Evolutionary conservation across 495 filamentous ascomycete genomes (phyloP).

Genomic region (Annulohypoxylon stygium): DNA sequence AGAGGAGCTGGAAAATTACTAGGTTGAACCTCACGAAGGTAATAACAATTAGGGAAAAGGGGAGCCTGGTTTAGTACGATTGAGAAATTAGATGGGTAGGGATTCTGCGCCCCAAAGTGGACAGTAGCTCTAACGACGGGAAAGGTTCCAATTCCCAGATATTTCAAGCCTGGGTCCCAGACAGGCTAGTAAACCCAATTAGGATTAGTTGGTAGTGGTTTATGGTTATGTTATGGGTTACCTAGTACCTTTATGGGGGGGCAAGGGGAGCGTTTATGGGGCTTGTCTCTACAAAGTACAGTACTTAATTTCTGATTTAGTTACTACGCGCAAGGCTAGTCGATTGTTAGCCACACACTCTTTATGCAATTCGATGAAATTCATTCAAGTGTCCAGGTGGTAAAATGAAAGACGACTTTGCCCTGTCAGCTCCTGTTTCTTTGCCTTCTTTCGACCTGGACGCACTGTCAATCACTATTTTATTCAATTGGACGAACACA

Average conservation of each 20-base stretch:
- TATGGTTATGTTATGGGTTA: constrained; percentile 21
- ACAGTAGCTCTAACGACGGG: constrained; percentile 49
- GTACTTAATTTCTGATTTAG: constrained; percentile 19
- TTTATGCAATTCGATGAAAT: constrained; percentile 41
- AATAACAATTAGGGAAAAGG: constrained; percentile 54
- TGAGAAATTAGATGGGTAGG: constrained; percentile 54
- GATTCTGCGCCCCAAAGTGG: constrained; percentile 51
- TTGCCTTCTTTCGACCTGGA: constrained; percentile 20
- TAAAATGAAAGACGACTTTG: constrained; percentile 8
- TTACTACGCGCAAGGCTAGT: constrained; percentile 33
- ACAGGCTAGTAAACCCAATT: constrained; percentile 21
- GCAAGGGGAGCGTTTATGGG: constrained; percentile 20
- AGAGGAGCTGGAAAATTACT: constrained; percentile 52
- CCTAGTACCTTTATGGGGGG: constrained; percentile 25
- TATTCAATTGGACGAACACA: constrained; percentile 28
- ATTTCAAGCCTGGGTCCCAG: constrained; percentile 43
- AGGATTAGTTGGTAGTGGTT: constrained; percentile 32
- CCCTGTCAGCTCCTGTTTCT: constrained; percentile 1
- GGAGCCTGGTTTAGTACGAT: constrained; percentile 55
- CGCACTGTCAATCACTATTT: constrained; percentile 20
- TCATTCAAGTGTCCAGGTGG: not conserved
- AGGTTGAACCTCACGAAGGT: constrained; percentile 51
- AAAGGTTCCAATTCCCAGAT: constrained; percentile 45
- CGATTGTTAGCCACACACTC: constrained; percentile 23
- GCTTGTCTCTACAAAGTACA: constrained; percentile 27